phyloP scores from a whole-genome alignment of 139 green algal genomes.

The Chlamydomonas sphaeroides region DNA sequence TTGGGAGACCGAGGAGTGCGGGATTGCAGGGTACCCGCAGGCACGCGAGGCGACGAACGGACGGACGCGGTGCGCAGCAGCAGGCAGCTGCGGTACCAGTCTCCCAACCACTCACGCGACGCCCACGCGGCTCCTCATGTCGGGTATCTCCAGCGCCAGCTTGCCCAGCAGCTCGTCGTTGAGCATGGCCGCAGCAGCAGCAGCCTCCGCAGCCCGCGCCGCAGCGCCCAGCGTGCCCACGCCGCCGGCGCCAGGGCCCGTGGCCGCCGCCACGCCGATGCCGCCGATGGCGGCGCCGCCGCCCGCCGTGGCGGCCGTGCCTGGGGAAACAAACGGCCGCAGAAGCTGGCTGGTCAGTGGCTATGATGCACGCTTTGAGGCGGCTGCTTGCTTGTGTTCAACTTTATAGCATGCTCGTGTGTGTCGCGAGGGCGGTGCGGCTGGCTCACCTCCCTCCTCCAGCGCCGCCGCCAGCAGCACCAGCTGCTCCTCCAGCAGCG shows the following conservation, averaged over 20 bases:
- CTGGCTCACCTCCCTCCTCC: conserved; percentile 18
- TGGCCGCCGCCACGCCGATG: no score
- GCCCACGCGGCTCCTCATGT: conserved; percentile 84
- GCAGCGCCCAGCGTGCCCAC: not conserved
- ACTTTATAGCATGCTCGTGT: no score
- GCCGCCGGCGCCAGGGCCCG: not conserved
- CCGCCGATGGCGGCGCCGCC: not conserved
- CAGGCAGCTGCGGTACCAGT: no score
- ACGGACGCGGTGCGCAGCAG: no score
- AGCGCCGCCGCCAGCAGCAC: conserved; percentile 57
- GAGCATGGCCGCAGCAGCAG: conserved; percentile 35
- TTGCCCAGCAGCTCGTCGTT: conserved; percentile 81
- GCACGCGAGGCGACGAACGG: no score
- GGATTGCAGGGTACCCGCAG: no score
- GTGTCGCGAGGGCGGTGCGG: no score
- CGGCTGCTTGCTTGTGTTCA: no score
- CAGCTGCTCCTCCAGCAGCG: conserved; percentile 84
- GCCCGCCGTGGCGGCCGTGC: not conserved
- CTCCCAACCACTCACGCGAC: conserved; percentile 61
- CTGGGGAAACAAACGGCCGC: no score
- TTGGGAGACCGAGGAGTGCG: no score
- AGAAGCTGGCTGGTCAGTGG: no score
- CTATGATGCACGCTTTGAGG: no score
- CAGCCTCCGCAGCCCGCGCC: not conserved
- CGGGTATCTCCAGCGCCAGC: conserved; percentile 89